Evolutionary conservation across 2,329 filamentous ascomycete species (phyloP).

Genomic region (Botryotinia globosa): DNA sequence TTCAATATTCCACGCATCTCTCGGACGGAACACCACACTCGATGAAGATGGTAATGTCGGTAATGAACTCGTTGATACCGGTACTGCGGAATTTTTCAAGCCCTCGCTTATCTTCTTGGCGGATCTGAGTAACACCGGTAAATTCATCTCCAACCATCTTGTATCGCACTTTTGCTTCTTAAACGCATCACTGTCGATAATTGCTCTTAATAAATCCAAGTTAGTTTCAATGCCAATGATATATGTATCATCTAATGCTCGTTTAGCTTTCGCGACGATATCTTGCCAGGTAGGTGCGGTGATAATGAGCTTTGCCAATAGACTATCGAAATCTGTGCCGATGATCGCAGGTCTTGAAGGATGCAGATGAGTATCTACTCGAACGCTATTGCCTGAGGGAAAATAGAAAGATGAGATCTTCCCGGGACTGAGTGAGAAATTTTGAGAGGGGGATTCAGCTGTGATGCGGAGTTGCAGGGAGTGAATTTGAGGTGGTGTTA

Average conservation of each 20-base stretch:
- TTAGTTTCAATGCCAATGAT: conserved; percentile 60
- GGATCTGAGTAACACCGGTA: conserved; percentile 40
- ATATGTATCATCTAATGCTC: conserved; percentile 53
- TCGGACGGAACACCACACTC: conserved; percentile 53
- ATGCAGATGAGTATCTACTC: conserved; percentile 45
- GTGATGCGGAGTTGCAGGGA: conserved; percentile 47
- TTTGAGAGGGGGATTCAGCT: conserved; percentile 43
- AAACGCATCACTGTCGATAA: conserved; percentile 52
- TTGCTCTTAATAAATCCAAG: conserved; percentile 51
- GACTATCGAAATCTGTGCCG: conserved; percentile 47
- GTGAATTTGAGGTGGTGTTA: conserved; percentile 36
- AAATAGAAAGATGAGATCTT: conserved; percentile 54
- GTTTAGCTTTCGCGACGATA: conserved; percentile 51
- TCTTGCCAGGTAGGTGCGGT: conserved; percentile 50
- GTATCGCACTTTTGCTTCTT: conserved; percentile 49
- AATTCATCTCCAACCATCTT: conserved; percentile 54
- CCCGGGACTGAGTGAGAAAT: conserved; percentile 58
- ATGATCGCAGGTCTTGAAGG: conserved; percentile 42
- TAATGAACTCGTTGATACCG: conserved; percentile 32
- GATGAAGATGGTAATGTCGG: conserved; percentile 36
- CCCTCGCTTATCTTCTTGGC: conserved; percentile 32
- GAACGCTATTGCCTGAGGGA: conserved; percentile 54
- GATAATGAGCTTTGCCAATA: conserved; percentile 48
- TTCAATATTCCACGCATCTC: conserved; percentile 56
- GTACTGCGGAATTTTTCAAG: conserved; percentile 30